phyloP scores from a whole-genome alignment of 164 flowering plant genomes.

The Annona squamosa region DNA sequence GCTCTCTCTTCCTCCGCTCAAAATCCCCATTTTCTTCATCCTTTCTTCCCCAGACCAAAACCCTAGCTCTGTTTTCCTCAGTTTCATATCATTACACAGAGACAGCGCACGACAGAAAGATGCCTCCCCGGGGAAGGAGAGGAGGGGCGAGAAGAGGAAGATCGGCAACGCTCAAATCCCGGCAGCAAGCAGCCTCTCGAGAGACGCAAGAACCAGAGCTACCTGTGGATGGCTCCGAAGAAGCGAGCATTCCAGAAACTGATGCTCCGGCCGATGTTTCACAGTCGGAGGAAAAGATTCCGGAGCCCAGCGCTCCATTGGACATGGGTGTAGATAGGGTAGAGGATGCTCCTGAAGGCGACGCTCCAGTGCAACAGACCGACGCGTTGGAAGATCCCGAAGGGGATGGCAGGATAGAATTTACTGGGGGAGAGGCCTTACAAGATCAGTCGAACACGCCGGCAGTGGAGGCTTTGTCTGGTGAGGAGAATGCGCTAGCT shows the following conservation, averaged over 20 bases:
- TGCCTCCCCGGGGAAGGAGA: slow-evolving; percentile 3
- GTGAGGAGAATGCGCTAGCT: background rate
- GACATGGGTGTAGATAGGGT: background rate
- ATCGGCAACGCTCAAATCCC: background rate
- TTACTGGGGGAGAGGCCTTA: background rate
- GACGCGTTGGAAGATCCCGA: background rate
- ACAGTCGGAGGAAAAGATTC: background rate
- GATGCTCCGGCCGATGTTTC: background rate
- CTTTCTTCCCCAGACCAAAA: background rate
- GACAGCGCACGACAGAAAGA: background rate
- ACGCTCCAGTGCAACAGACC: background rate
- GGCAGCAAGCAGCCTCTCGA: background rate
- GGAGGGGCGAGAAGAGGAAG: background rate
- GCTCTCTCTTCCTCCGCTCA: background rate
- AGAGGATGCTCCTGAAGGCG: background rate
- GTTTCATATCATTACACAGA: background rate
- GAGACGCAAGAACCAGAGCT: background rate
- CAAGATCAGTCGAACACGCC: background rate
- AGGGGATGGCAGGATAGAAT: background rate
- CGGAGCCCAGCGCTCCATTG: background rate
- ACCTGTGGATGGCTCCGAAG: background rate
- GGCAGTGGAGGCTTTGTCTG: background rate
- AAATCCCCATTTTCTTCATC: background rate
- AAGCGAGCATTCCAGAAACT: background rate
- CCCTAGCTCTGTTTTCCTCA: background rate